Evolutionary conservation across 495 filamentous ascomycete genomes (phyloP).

Genomic region (Venustampulla echinocandica): DNA sequence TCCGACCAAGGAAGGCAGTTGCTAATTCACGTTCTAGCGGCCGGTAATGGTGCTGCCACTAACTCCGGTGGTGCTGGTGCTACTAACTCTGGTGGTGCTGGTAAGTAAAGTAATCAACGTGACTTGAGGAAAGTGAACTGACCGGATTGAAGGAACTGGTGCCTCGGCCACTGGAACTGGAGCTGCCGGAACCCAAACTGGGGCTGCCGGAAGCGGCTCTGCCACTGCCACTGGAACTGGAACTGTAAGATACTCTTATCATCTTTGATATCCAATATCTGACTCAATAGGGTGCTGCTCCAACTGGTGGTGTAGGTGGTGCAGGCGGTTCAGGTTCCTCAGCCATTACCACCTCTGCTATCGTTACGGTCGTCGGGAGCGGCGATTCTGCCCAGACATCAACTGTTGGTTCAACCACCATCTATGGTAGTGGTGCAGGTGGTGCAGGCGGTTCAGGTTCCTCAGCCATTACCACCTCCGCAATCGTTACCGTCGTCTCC

Average conservation of each 20-base stretch:
- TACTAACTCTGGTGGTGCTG: slow-evolving; percentile 1
- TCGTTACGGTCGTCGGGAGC: slow-evolving; percentile 1
- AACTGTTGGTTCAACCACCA: slow-evolving; percentile 1
- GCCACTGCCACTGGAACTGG: neutral
- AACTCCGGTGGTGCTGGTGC: slow-evolving; percentile 5
- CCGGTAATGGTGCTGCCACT: slow-evolving; percentile 3
- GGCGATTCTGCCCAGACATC: slow-evolving; percentile 2
- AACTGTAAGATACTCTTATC: neutral
- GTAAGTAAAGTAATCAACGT: too few species aligned
- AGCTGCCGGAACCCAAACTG: slow-evolving; percentile 2
- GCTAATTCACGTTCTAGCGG: neutral
- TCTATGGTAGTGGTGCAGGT: neutral
- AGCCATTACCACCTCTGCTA: slow-evolving; percentile 7
- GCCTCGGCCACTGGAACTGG: neutral
- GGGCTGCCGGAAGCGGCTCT: neutral
- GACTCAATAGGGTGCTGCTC: too few species aligned
- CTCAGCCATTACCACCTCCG: slow-evolving; percentile 19
- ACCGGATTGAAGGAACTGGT: too few species aligned
- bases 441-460: slow-evolving; percentile 1
- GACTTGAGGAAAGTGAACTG: too few species aligned
- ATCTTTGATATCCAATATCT: neutral
- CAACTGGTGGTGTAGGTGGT: too few species aligned
- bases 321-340: neutral
- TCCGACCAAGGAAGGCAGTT: neutral
- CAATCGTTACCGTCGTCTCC: slow-evolving; percentile 14